Evolutionary conservation across 2,329 filamentous ascomycete species (phyloP).

Genomic region (Akanthomyces muscarius): DNA sequence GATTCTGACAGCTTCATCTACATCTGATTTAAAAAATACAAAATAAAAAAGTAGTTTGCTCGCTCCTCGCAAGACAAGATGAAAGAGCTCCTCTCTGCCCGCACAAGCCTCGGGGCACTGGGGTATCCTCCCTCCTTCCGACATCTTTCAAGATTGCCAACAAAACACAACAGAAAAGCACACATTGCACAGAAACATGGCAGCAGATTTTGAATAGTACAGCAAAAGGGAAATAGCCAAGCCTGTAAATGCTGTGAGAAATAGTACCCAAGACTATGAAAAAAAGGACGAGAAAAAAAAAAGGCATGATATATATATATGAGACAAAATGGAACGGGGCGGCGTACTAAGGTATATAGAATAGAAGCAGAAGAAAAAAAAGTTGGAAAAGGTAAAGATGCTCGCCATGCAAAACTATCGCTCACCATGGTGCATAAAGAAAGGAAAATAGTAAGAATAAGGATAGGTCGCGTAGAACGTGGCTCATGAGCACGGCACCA

Average conservation of each 20-base stretch:
- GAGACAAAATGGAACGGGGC: background rate
- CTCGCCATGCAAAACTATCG: slow-evolving; percentile 10
- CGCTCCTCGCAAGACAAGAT: background rate
- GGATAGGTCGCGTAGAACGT: background rate
- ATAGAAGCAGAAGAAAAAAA: background rate
- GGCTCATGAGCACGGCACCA: background rate
- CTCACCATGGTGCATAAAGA: slow-evolving; percentile 6
- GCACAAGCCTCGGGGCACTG: background rate
- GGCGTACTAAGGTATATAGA: background rate
- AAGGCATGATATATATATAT: background rate
- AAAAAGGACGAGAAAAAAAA: background rate
- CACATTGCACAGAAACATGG: background rate
- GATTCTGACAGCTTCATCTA: slow-evolving; percentile 9
- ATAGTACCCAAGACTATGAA: background rate
- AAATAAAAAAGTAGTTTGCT: background rate
- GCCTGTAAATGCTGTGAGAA: slow-evolving; percentile 4
- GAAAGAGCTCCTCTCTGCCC: background rate
- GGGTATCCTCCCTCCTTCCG: slow-evolving; percentile 8
- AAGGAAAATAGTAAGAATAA: background rate
- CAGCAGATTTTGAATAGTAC: slow-evolving; percentile 5
- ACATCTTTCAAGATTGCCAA: background rate
- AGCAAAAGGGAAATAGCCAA: slow-evolving; percentile 2
- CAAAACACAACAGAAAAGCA: background rate
- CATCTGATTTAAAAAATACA: background rate
- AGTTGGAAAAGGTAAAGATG: background rate